Conservation (phyloP, 495 filamentous ascomycete species). For the Entonaema liquescens region DNA sequence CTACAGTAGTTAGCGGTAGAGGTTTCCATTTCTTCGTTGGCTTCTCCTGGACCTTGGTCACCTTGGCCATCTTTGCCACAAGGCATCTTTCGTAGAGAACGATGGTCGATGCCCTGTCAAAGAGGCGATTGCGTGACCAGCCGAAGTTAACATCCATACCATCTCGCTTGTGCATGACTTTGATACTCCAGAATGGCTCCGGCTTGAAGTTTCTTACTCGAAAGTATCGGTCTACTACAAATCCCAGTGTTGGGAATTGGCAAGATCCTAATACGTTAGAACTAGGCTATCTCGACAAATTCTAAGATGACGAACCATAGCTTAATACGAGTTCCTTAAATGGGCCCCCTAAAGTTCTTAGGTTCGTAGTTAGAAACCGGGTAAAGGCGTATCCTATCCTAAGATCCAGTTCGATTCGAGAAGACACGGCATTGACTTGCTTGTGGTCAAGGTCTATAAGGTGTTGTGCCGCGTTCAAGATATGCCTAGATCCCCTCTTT, state of each 20-base stretch:
- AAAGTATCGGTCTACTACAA: conserved; percentile 95
- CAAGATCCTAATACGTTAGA: conserved; percentile 73
- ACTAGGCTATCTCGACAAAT: not conserved
- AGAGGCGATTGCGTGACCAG: conserved; percentile 84
- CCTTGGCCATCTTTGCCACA: conserved; percentile 75
- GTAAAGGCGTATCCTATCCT: conserved; percentile 93
- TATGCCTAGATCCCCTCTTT: conserved; percentile 63
- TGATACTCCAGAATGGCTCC: conserved; percentile 92
- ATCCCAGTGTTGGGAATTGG: conserved; percentile 96
- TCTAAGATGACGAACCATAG: conserved; percentile 72
- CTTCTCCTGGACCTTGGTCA: conserved; percentile 85
- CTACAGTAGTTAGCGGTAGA: conserved; percentile 93
- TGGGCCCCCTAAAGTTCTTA: conserved; percentile 71
- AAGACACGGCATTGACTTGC: conserved; percentile 87
- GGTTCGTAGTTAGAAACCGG: conserved; percentile 79
- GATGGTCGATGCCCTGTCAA: conserved; percentile 82
- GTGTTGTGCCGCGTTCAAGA: conserved; percentile 81
- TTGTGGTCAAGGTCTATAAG: conserved; percentile 82
- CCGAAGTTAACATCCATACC: conserved; percentile 82
- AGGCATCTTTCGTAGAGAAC: conserved; percentile 89
- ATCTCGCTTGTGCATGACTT: conserved; percentile 79
- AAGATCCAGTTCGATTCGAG: conserved; percentile 91
- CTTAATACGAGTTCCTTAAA: conserved; percentile 75
- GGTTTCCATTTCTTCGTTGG: conserved; percentile 95
- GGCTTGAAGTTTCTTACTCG: conserved; percentile 91